phyloP scores from a whole-genome alignment of 73 alveolate species.

The Paramecium sexaurelia region DNA sequence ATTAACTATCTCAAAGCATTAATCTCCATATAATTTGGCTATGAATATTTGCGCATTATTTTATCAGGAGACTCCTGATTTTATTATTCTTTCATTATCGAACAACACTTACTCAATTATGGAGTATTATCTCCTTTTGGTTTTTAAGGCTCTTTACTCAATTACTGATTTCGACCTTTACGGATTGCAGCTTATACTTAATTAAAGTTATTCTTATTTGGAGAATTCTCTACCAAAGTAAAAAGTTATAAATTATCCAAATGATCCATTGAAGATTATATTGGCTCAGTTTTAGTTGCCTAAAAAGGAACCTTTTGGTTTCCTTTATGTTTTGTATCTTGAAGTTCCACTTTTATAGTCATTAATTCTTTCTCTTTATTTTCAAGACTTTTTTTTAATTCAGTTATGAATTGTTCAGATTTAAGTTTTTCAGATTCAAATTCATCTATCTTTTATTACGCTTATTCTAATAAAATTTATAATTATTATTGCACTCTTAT shows the following conservation, averaged over 20 bases:
- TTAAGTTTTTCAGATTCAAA: slow-evolving; percentile 13
- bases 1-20: neutral
- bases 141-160: neutral
- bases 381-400: neutral
- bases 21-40: slow-evolving; percentile 9
- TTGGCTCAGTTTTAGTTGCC: slow-evolving; percentile 6
- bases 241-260: slow-evolving; percentile 1
- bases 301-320: neutral
- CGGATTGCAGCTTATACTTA: neutral
- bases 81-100: neutral
- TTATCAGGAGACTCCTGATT: neutral
- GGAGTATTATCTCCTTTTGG: slow-evolving; percentile 27
- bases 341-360: neutral
- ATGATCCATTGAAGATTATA: neutral
- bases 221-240: slow-evolving; percentile 15
- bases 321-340: neutral
- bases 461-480: neutral
- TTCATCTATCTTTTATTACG: neutral
- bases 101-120: slow-evolving; percentile 8
- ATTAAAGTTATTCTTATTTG: neutral
- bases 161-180: neutral
- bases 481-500: slow-evolving; percentile 31
- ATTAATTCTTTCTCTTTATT: neutral
- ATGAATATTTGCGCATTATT: neutral
- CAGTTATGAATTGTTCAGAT: slow-evolving; percentile 11